A percentile compares a stretch with the other conserved stretches of the same genome.
Evolutionary conservation across 1,284 basidiomycete species (phyloP).

Genomic region (Malassezia sp.): DNA sequence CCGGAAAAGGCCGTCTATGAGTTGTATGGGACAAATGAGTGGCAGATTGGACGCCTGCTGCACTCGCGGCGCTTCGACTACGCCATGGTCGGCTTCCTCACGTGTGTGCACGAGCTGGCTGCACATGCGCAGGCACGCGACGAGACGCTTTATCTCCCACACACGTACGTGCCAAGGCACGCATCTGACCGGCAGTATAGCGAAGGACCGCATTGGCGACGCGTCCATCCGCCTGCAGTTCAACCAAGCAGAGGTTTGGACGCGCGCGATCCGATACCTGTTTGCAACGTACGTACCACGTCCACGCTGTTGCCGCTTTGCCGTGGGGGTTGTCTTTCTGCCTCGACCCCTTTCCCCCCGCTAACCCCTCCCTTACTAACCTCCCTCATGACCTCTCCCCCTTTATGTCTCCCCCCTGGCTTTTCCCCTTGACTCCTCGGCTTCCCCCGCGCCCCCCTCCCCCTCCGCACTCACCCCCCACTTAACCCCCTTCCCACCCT

Average conservation of each 20-base stretch:
- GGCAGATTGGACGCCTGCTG: conserved; percentile 70
- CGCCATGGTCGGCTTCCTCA: conserved; percentile 88
- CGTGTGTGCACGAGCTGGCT: conserved; percentile 80
- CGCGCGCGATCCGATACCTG: conserved; percentile 78
- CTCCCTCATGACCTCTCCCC: too few relatives aligned
- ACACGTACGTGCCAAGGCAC: conserved; percentile 55
- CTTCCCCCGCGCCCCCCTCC: too few relatives aligned
- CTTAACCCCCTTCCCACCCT: too few relatives aligned
- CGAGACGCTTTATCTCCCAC: conserved; percentile 63
- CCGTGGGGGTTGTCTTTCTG: too few relatives aligned
- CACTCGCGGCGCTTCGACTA: conserved; percentile 92
- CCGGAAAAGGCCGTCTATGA: conserved; percentile 28
- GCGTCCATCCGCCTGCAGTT: conserved; percentile 86
- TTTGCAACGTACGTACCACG: conserved; percentile 58
- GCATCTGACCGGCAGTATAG: neutral
- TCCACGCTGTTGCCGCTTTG: too few relatives aligned
- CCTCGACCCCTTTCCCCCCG: too few relatives aligned
- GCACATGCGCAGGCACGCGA: conserved; percentile 67
- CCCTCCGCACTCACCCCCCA: too few relatives aligned
- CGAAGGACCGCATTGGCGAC: conserved; percentile 84
- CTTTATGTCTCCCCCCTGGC: too few relatives aligned
- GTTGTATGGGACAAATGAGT: conserved; percentile 48
- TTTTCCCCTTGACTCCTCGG: too few relatives aligned
- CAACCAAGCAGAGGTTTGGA: conserved; percentile 83
- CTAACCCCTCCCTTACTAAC: too few relatives aligned